Conservation (phyloP, 805 yeast species). For the Schizosaccharomyces osmophilus region DNA sequence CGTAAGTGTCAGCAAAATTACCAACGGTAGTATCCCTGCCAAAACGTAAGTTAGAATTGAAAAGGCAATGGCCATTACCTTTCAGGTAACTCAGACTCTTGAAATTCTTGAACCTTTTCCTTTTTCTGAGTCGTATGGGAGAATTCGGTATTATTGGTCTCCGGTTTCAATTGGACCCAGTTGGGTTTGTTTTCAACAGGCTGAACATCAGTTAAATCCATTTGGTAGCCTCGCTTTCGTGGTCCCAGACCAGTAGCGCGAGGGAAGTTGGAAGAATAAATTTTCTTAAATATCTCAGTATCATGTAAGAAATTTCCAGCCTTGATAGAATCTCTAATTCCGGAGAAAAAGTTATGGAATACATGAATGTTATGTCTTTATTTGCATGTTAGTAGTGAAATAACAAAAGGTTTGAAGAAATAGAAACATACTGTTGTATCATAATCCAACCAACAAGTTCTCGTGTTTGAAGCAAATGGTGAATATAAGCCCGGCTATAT, state of each 20-base stretch:
- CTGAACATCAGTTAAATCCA: conserved; percentile 5
- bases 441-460: conserved; percentile 22
- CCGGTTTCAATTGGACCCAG: neutral
- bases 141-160: neutral
- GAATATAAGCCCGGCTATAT: conserved; percentile 19
- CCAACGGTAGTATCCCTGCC: neutral
- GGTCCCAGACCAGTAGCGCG: conserved; percentile 4
- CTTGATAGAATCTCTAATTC: conserved; percentile 12
- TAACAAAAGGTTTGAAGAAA: neutral
- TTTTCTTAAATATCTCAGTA: conserved; percentile 3
- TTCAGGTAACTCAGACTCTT: neutral
- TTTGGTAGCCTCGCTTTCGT: conserved; percentile 9
- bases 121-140: neutral
- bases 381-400: neutral
- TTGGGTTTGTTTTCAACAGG: conserved; percentile 2
- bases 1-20: neutral
- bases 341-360: conserved; percentile 12
- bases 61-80: neutral
- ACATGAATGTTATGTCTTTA: conserved; percentile 15
- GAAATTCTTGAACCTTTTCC: neutral
- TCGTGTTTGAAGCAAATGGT: conserved; percentile 18
- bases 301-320: conserved; percentile 13
- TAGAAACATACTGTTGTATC: conserved; percentile 10
- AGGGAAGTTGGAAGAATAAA: conserved; percentile 4
- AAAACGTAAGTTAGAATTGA: neutral